Conservation (phyloP, 352 stramenopile genomes). For the Pythium myriotylum region DNA sequence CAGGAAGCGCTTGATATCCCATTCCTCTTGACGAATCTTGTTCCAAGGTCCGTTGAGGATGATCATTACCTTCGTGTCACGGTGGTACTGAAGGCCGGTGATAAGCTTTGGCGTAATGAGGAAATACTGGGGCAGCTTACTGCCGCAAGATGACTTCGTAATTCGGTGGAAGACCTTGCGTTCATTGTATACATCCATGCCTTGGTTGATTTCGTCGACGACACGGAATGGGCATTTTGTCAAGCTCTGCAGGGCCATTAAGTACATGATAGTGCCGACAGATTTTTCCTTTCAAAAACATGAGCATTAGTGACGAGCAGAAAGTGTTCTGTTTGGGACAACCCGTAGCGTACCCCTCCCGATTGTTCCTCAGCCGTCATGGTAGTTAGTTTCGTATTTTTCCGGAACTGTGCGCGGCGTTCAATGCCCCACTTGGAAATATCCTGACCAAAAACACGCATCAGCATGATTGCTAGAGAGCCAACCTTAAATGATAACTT, state of each 20-base stretch:
- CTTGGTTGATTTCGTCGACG: constrained; percentile 90
- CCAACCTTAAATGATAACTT: constrained; percentile 7
- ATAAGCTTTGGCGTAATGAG: constrained; percentile 91
- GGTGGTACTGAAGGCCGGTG: constrained; percentile 80
- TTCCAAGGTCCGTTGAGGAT: constrained; percentile 89
- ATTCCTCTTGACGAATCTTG: constrained; percentile 74
- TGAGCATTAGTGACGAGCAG: neutral
- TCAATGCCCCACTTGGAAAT: constrained; percentile 90
- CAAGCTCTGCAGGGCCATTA: constrained; percentile 88
- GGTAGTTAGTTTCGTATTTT: constrained; percentile 79
- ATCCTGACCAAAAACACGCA: constrained; percentile 42
- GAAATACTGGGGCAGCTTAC: constrained; percentile 88
- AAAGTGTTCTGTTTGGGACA: neutral
- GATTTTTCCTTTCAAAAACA: constrained; percentile 74
- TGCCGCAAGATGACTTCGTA: constrained; percentile 86
- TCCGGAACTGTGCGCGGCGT: constrained; percentile 83
- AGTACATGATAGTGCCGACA: constrained; percentile 91
- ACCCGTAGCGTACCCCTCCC: constrained; percentile 61
- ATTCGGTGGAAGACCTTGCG: constrained; percentile 90
- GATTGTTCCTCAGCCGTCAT: constrained; percentile 90
- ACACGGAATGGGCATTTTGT: constrained; percentile 88
- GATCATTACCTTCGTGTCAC: constrained; percentile 87
- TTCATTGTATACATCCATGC: constrained; percentile 91
- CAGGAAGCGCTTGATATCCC: constrained; percentile 65
- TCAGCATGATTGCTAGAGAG: neutral